phyloP scores from a whole-genome alignment of 192 early-diverging fungal genomes.

The Jimgerdemannia lactiflua region DNA sequence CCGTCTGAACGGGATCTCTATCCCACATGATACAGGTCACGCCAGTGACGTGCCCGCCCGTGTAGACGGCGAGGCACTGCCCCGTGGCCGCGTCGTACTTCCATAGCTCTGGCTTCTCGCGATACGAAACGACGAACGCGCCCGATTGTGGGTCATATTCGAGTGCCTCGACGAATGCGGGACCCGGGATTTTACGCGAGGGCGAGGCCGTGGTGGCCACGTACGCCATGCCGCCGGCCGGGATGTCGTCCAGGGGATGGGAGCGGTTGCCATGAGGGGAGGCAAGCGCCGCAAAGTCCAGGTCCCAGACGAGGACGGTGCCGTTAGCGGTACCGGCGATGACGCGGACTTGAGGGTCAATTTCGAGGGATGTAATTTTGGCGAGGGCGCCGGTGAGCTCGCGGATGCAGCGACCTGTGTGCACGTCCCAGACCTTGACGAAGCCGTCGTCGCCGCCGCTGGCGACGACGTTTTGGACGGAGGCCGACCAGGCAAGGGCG shows the following conservation, averaged over 20 bases:
- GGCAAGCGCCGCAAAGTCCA: slow-evolving; percentile 12
- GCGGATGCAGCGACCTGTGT: slow-evolving; percentile 23
- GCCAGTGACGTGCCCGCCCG: slow-evolving; percentile 2
- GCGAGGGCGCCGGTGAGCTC: slow-evolving; percentile 12
- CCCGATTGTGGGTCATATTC: slow-evolving; percentile 9
- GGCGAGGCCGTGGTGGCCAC: background rate
- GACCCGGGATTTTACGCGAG: background rate
- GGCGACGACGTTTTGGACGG: slow-evolving; percentile 25
- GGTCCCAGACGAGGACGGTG: slow-evolving; percentile 24
- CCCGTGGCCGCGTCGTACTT: slow-evolving; percentile 18
- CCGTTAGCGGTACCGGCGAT: slow-evolving; percentile 33
- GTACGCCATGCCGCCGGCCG: background rate
- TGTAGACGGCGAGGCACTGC: slow-evolving; percentile 19
- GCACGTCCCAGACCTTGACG: slow-evolving; percentile 51
- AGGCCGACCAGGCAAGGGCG: slow-evolving; percentile 9
- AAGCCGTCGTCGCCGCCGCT: slow-evolving; percentile 49
- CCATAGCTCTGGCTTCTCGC: slow-evolving; percentile 2
- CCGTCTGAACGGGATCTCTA: slow-evolving; percentile 1
- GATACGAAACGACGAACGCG: slow-evolving; percentile 19
- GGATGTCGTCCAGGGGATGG: background rate
- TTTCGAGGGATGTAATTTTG: slow-evolving; percentile 1
- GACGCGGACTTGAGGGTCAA: slow-evolving; percentile 11
- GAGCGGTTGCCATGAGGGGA: background rate
- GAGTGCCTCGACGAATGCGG: slow-evolving; percentile 7
- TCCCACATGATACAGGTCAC: slow-evolving; percentile 27